Conservation (phyloP, 1,284 basidiomycete genomes). For the Moniliophthora roreri region DNA sequence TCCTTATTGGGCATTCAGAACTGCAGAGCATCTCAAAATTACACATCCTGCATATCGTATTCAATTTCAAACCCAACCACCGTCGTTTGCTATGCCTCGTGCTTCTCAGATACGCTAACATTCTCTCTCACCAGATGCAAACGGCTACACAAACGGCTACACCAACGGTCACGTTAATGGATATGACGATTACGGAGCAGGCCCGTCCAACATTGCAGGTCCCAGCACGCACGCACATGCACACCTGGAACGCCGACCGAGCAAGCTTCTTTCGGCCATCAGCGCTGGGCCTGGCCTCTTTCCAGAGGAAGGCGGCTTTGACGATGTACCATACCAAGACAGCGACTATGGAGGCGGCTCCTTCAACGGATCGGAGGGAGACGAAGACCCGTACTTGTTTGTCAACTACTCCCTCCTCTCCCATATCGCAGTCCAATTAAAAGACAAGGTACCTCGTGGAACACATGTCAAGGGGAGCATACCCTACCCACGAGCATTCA, state of each 20-base stretch:
- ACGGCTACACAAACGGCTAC: too few relatives aligned
- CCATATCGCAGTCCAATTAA: slow-evolving; percentile 84
- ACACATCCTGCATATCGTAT: too few relatives aligned
- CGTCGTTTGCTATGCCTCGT: too few relatives aligned
- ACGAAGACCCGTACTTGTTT: slow-evolving; percentile 76
- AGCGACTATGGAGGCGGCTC: slow-evolving; percentile 47
- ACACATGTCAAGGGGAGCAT: slow-evolving; percentile 91
- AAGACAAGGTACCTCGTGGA: slow-evolving; percentile 83
- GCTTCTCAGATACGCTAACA: background rate
- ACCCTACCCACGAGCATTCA: slow-evolving; percentile 85
- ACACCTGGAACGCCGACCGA: background rate
- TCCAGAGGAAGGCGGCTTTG: background rate
- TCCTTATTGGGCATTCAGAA: too few relatives aligned
- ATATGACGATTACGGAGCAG: background rate
- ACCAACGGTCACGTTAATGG: background rate
- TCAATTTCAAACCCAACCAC: too few relatives aligned
- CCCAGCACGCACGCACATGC: background rate
- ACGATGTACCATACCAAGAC: slow-evolving; percentile 17
- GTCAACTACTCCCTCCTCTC: slow-evolving; percentile 88
- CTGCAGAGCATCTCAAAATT: too few relatives aligned
- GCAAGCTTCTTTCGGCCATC: slow-evolving; percentile 19
- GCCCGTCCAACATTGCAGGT: slow-evolving; percentile 1
- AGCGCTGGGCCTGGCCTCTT: background rate
- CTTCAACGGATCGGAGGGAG: slow-evolving; percentile 70
- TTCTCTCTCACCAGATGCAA: background rate